Evolutionary conservation across 371 early-diverging fungal species (phyloP), one percentile per base, ranked within the genome.

Genomic region (Mucor irregularis): DNA sequence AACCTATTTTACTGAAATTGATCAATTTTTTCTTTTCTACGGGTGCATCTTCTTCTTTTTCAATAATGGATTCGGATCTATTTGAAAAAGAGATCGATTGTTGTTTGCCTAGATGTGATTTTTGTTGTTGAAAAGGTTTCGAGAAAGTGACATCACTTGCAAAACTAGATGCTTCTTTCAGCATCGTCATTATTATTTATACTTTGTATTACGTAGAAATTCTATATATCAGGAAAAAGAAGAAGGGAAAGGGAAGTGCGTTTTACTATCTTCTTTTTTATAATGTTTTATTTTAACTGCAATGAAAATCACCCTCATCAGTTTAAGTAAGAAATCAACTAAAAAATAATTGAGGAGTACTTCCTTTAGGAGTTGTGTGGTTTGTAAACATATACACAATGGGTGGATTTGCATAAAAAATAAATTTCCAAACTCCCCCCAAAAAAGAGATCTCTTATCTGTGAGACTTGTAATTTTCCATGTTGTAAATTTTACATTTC

Each of bases 141-240:
- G 60, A 48, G n/a, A 53, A 40, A 33, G 60, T 53, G 34, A 53
- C 53, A 52, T 60, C 60, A 52, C 53, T 50, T 21, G 49, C 37
- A 53, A 60, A 60, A 26, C 52, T 37, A 16, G 51, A 52, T 43
- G 53, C 52, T 10, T 45, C 45, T 45, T 45, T 45, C 29, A 45
- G 29, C 29, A 16, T 45, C 17, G 45, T 29, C 45, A 45, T 45
- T n/a, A n/a, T n/a, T n/a, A 5, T 39, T 26, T 45, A 28, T 24
- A 21, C 17, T 16, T 7, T 42, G 42, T 42, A 17, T 11, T 42
- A 39, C 40, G 21, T 24, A 21, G 24, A 40, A 9, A 9, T 34
- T 34, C n/a, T 34, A 24, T 19, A n/a, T 17, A 50, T 13, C 37
- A 26, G 17, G 17, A 39, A 38, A 5, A 28, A 13, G 21, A 22